Percentiles rank a stretch among this genome's conserved stretches.
Conservation (phyloP, 495 filamentous ascomycete genomes). For the Aspergillus mulundensis region DNA sequence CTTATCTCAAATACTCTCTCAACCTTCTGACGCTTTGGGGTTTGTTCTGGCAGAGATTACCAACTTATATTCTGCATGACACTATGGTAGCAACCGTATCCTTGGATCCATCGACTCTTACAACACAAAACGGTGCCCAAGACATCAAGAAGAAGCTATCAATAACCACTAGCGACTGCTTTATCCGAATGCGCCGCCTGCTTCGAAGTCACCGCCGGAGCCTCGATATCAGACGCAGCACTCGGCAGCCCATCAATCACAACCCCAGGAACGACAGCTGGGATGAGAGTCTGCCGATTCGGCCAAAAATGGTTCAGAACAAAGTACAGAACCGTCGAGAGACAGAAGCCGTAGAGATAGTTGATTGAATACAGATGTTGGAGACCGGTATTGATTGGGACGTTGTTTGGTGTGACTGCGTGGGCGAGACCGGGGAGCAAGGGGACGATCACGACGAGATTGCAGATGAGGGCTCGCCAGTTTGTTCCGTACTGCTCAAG, state of each 20-base stretch:
- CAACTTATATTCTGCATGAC: too few species aligned
- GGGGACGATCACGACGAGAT: conserved; percentile 1
- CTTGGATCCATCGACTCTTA: too few species aligned
- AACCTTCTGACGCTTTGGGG: too few species aligned
- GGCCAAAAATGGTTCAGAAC: conserved; percentile 9
- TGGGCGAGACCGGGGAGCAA: conserved; percentile 5
- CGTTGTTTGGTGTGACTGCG: conserved; percentile 2
- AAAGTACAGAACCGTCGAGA: conserved; percentile 1
- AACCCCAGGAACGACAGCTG: conserved; percentile 3
- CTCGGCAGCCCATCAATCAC: neutral
- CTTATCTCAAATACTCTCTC: too few species aligned
- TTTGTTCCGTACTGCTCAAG: neutral
- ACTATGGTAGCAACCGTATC: too few species aligned
- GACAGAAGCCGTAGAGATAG: conserved; percentile 5
- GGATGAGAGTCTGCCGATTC: neutral
- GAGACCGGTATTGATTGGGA: conserved; percentile 7
- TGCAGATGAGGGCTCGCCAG: conserved; percentile 4
- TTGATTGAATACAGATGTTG: conserved; percentile 10
- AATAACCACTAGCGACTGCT: too few species aligned
- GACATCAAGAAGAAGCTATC: too few species aligned
- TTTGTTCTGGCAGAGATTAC: too few species aligned
- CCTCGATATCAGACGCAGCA: conserved; percentile 1
- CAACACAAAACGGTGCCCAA: too few species aligned
- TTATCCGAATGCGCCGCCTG: neutral
- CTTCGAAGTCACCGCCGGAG: neutral